Conservation (phyloP, 768 basidiomycete species). For the Boletus speciosus region DNA sequence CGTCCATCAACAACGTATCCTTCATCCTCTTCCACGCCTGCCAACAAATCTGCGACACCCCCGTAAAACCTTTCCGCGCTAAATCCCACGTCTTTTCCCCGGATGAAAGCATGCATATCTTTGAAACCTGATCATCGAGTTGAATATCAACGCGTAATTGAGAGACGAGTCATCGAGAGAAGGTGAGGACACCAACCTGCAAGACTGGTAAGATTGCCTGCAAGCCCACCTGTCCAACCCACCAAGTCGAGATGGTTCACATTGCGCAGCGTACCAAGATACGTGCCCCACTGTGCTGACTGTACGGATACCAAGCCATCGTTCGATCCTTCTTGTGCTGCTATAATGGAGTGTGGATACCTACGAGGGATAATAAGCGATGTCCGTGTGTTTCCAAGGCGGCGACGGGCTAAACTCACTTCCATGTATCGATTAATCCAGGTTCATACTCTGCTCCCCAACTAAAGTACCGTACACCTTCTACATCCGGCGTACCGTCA, state of each 20-base stretch:
- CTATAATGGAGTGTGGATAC: conserved; percentile 77
- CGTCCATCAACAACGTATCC: conserved; percentile 22
- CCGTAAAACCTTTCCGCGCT: conserved; percentile 90
- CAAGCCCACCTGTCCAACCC: conserved; percentile 67
- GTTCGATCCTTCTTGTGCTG: conserved; percentile 87
- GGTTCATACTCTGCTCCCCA: conserved; percentile 94
- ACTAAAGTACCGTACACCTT: conserved; percentile 83
- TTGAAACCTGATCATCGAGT: conserved; percentile 38
- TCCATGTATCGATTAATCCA: conserved; percentile 88
- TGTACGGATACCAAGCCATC: conserved; percentile 90
- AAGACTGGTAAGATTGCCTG: conserved; percentile 25
- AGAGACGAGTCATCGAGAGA: background rate
- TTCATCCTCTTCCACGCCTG: conserved; percentile 69
- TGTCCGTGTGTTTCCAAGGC: background rate
- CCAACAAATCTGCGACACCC: conserved; percentile 74
- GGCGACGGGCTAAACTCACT: conserved; percentile 31
- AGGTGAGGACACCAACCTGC: conserved; percentile 9
- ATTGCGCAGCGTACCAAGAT: conserved; percentile 85
- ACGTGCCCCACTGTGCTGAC: conserved; percentile 92
- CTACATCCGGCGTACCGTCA: conserved; percentile 73
- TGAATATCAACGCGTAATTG: background rate
- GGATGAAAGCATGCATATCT: conserved; percentile 87
- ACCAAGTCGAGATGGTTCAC: conserved; percentile 94
- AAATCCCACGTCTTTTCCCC: conserved; percentile 87
- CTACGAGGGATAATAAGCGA: conserved; percentile 7